phyloP scores from a whole-genome alignment of 345 rosid genomes.

The Brassica nigra region DNA sequence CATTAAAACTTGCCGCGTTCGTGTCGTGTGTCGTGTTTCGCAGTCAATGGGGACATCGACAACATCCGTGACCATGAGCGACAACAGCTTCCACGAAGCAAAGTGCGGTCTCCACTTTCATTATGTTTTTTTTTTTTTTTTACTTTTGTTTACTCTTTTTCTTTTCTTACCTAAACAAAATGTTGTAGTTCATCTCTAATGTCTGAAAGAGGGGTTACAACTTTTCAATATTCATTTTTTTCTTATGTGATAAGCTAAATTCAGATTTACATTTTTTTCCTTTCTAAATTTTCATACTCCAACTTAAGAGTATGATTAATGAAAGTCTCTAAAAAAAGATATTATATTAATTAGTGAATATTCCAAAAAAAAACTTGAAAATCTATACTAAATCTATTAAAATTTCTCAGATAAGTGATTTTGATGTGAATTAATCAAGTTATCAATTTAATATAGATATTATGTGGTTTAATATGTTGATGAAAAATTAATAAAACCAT shows the following conservation, averaged over 20 bases:
- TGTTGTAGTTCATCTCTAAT: background rate
- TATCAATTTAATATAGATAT: background rate
- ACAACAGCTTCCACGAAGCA: conserved; percentile 3
- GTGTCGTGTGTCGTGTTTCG: background rate
- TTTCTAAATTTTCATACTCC: background rate
- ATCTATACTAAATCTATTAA: background rate
- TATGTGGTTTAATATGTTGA: background rate
- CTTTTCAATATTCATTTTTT: background rate
- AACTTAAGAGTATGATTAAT: background rate
- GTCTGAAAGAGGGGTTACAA: background rate
- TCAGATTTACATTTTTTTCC: background rate
- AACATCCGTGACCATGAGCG: background rate
- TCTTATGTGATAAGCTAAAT: background rate
- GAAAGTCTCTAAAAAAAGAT: background rate
- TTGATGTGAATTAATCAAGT: background rate
- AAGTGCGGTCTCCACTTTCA: background rate
- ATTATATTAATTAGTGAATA: background rate
- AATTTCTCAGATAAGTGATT: background rate
- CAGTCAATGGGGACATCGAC: conserved; percentile 4
- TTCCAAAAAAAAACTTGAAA: background rate
- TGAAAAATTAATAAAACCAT: background rate
- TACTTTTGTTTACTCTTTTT: background rate
- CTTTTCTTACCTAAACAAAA: background rate
- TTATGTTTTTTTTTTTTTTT: background rate
- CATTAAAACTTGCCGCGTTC: conserved; percentile 5